These are phyloP conservation scores for Helminthosporium solani DNA, from an alignment of 2,329 filamentous ascomycete genomes.

Conservation along the genomic window DNA sequence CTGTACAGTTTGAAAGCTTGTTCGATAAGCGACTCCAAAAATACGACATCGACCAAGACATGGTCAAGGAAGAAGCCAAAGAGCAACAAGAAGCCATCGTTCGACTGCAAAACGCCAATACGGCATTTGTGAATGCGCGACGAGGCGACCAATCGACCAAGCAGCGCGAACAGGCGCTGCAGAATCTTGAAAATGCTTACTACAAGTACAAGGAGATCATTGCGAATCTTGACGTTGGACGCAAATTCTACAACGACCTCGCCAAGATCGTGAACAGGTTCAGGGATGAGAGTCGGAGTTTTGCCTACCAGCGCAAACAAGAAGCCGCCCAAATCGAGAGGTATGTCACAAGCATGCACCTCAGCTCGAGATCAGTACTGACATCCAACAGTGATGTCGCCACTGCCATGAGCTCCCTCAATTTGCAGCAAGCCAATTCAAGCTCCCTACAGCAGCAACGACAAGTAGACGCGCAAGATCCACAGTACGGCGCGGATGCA, in stretches of 20 bases:
- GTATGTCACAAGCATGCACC: constrained; percentile 49
- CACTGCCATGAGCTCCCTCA: constrained; percentile 61
- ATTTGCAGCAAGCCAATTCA: constrained; percentile 49
- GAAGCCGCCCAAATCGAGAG: constrained; percentile 79
- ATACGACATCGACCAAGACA: constrained; percentile 76
- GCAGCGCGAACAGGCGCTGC: constrained; percentile 82
- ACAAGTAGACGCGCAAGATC: constrained; percentile 55
- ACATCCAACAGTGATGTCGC: constrained; percentile 53
- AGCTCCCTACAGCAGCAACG: constrained; percentile 47
- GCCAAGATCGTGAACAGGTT: constrained; percentile 84
- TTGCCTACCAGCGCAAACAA: constrained; percentile 75
- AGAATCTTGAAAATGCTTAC: constrained; percentile 86
- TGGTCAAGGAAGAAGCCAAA: constrained; percentile 67
- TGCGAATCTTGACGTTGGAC: constrained; percentile 82
- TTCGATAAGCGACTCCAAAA: constrained; percentile 79
- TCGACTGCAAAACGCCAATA: constrained; percentile 73
- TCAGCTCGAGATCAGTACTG: constrained; percentile 6
- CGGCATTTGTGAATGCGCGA: constrained; percentile 72
- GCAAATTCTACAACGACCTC: constrained; percentile 97
- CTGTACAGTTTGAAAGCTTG: constrained; percentile 87
- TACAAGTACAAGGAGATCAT: constrained; percentile 96
- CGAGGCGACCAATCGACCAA: constrained; percentile 65
- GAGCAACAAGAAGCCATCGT: constrained; percentile 74
- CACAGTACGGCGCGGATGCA: constrained; percentile 55
- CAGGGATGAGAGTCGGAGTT: constrained; percentile 74